A percentile compares a stretch with the other conserved stretches of the same genome.
Evolutionary conservation across 768 basidiomycete species (phyloP).

Genomic region (Suillus alpinus): DNA sequence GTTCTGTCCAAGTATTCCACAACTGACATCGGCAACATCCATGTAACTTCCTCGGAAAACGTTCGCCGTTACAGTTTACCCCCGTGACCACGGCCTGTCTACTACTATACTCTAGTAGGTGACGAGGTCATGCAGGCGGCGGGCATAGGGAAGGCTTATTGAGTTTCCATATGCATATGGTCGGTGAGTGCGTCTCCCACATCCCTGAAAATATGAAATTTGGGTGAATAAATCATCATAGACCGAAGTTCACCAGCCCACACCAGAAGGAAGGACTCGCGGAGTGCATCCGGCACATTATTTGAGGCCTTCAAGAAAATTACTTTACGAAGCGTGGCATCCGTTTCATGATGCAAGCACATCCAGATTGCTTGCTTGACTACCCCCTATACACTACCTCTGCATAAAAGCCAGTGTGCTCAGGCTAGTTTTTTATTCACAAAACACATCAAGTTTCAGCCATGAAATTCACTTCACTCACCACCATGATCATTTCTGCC

Average conservation of each 20-base stretch:
- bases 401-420: too few relatives aligned
- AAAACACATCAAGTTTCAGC: too few relatives aligned
- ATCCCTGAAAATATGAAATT: not conserved
- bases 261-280: too few relatives aligned
- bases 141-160: not conserved
- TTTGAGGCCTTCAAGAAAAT: too few relatives aligned
- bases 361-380: not conserved
- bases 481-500: too few relatives aligned
- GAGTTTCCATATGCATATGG: not conserved
- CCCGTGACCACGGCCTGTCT: not conserved
- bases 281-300: too few relatives aligned
- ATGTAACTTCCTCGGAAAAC: not conserved
- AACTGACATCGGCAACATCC: not conserved
- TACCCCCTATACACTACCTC: not conserved
- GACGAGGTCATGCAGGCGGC: too few relatives aligned
- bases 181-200: not conserved
- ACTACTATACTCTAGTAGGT: not conserved
- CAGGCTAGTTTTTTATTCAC: too few relatives aligned
- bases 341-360: not conserved
- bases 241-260: too few relatives aligned
- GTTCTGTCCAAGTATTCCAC: not conserved
- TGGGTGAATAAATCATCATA: too few relatives aligned
- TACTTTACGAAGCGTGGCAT: not conserved
- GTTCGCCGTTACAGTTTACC: not conserved
- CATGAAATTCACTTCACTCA: too few relatives aligned